Conservation (phyloP, 2,329 filamentous ascomycete species). For the Pseudogymnoascus sp. region DNA sequence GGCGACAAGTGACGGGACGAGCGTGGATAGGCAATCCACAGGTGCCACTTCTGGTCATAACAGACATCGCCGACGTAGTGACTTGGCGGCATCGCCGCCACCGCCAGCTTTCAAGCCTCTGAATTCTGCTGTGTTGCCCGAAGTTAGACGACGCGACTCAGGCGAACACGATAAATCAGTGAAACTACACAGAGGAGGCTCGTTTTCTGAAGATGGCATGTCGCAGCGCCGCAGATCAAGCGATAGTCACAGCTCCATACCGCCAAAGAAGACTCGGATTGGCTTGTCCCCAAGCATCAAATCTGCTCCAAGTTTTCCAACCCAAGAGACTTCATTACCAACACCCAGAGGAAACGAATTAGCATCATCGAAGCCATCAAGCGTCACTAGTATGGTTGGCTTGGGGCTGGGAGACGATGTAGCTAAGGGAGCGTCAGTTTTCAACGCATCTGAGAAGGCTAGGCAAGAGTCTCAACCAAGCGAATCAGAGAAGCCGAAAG, state of each 20-base stretch:
- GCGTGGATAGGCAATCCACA: background rate
- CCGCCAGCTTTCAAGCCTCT: background rate
- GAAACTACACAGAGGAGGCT: background rate
- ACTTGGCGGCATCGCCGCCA: background rate
- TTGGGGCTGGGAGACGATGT: background rate
- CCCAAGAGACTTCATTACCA: background rate
- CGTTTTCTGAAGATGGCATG: background rate
- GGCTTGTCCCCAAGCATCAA: conserved; percentile 3
- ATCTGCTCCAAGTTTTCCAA: background rate
- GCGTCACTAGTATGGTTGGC: background rate
- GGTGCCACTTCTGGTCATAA: background rate
- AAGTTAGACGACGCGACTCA: background rate
- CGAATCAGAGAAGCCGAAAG: background rate
- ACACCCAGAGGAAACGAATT: background rate
- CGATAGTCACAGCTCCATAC: background rate
- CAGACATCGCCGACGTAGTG: background rate
- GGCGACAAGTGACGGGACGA: background rate
- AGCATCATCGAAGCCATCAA: background rate
- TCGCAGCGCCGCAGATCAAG: background rate
- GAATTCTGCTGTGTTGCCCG: background rate
- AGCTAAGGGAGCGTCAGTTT: background rate
- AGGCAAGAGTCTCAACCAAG: background rate
- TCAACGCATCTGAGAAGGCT: background rate
- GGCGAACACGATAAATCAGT: background rate
- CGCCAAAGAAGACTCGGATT: background rate